Evolutionary conservation across 1,139 yeast species (phyloP).

Genomic region (Casaregolazyma suthepensis): DNA sequence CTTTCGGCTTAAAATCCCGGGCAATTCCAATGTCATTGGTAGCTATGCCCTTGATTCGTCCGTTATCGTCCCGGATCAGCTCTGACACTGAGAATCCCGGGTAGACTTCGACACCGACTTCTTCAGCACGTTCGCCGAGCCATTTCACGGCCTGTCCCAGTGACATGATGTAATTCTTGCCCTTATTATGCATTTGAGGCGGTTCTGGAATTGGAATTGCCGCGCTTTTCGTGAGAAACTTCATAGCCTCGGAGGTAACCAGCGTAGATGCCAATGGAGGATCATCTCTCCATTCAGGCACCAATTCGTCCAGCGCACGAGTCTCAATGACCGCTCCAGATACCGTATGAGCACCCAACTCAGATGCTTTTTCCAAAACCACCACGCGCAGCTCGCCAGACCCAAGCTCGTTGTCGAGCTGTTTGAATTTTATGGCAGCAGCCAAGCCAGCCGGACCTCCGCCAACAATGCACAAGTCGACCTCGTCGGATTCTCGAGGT

Average conservation of each 20-base stretch:
- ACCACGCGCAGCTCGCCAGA: slow-evolving; percentile 71
- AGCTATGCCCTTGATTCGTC: slow-evolving; percentile 76
- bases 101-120: slow-evolving; percentile 85
- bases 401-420: slow-evolving; percentile 66
- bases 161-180: slow-evolving; percentile 73
- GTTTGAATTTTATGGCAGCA: slow-evolving; percentile 84
- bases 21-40: slow-evolving; percentile 87
- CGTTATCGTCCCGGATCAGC: slow-evolving; percentile 54
- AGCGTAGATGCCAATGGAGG: slow-evolving; percentile 60
- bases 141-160: slow-evolving; percentile 75
- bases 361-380: slow-evolving; percentile 86
- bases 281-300: slow-evolving; percentile 56
- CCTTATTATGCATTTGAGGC: slow-evolving; percentile 78
- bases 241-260: slow-evolving; percentile 71
- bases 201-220: slow-evolving; percentile 84
- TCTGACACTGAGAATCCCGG: slow-evolving; percentile 91
- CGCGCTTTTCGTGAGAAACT: slow-evolving; percentile 50
- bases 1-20: slow-evolving; percentile 68
- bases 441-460: slow-evolving; percentile 98
- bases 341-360: slow-evolving; percentile 80
- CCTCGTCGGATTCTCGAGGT: slow-evolving; percentile 75
- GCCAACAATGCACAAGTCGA: slow-evolving; percentile 92
- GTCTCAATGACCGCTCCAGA: slow-evolving; percentile 96
- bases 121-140: slow-evolving; percentile 85
- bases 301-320: slow-evolving; percentile 71